These are phyloP conservation scores for Trichoderma brevicompactum DNA, from an alignment of 2,329 filamentous ascomycete species.

Conservation along the genomic window DNA sequence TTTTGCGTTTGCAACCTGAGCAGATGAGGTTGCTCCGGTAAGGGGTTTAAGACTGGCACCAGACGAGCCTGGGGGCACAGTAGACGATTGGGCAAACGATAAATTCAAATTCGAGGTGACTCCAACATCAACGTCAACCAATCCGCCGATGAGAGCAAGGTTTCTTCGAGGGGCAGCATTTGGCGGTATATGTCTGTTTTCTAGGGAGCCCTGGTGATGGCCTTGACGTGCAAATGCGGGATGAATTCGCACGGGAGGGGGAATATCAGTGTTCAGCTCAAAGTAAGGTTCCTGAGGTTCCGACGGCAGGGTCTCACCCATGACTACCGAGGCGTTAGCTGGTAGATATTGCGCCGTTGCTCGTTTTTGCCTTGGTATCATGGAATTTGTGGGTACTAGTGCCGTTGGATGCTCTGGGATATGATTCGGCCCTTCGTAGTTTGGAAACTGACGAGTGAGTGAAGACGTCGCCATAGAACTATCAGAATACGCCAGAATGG, in stretches of 20 bases:
- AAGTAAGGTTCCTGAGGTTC: constrained; percentile 19
- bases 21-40: neutral
- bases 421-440: neutral
- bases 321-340: neutral
- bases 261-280: neutral
- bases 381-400: neutral
- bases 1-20: neutral
- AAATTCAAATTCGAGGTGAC: constrained; percentile 1
- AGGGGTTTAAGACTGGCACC: neutral
- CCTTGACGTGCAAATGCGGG: neutral
- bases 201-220: neutral
- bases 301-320: neutral
- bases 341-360: neutral
- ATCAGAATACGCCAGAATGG: neutral
- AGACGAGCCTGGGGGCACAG: neutral
- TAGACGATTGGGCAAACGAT: neutral
- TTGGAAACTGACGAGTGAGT: neutral
- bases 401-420: neutral
- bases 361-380: neutral
- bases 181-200: neutral
- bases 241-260: neutral
- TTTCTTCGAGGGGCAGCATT: neutral
- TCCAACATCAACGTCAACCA: neutral
- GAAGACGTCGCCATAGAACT: neutral
- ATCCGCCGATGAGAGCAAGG: neutral